A percentile compares a stretch with the other conserved stretches of the same genome.
Conservation (phyloP, 805 yeast genomes). For the Isabelozyma pseudorhagii region DNA sequence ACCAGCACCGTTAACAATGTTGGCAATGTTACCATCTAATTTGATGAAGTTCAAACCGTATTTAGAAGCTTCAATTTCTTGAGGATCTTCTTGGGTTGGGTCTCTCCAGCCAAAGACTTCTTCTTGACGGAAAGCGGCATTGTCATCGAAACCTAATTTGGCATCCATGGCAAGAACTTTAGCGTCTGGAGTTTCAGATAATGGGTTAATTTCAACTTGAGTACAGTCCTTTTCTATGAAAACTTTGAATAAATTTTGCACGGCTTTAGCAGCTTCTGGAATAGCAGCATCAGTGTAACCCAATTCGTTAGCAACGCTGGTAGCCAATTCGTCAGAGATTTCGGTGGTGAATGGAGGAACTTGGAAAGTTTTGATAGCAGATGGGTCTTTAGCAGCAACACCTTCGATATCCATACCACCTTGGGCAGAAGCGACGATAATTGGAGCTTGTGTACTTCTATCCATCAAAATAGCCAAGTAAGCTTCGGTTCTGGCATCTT, state of each 20-base stretch:
- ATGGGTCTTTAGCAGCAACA: constrained; percentile 89
- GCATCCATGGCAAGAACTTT: constrained; percentile 98
- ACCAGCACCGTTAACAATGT: constrained; percentile 99
- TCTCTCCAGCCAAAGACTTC: constrained; percentile 98
- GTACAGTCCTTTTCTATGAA: constrained; percentile 93
- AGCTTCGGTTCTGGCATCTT: constrained; percentile 91
- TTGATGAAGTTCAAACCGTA: constrained; percentile 94
- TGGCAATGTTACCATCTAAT: constrained; percentile 97
- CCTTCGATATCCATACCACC: constrained; percentile 99
- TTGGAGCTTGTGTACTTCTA: constrained; percentile 84
- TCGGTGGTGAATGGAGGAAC: constrained; percentile 71
- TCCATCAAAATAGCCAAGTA: constrained; percentile 93
- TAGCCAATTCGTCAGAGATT: constrained; percentile 74
- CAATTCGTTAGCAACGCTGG: constrained; percentile 70
- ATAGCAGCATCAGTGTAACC: constrained; percentile 78
- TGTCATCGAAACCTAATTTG: constrained; percentile 96
- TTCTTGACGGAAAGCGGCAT: constrained; percentile 90
- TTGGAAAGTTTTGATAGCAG: constrained; percentile 84
- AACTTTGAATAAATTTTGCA: constrained; percentile 83
- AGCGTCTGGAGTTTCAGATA: constrained; percentile 88
- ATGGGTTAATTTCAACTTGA: constrained; percentile 97
- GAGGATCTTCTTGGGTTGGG: constrained; percentile 94
- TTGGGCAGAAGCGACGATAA: constrained; percentile 93
- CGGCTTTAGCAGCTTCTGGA: constrained; percentile 83
- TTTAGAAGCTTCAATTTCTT: constrained; percentile 89